phyloP scores from a whole-genome alignment of 805 yeast genomes.

The Sungouiozyma ichnusensis region DNA sequence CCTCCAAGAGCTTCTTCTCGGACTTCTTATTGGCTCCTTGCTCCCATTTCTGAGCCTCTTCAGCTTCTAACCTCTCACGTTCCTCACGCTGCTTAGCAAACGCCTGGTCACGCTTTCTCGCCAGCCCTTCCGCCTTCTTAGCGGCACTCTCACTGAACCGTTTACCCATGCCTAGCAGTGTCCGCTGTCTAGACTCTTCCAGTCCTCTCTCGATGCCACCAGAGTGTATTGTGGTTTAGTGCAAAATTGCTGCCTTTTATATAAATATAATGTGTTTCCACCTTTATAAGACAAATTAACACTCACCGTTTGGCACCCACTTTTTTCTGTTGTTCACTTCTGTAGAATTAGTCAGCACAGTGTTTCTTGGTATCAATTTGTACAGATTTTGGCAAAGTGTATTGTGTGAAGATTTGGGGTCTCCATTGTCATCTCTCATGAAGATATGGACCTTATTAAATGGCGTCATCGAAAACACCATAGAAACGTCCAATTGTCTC shows the following conservation, averaged over 20 bases:
- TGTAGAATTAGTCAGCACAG: too few species aligned
- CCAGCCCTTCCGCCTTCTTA: constrained; percentile 28
- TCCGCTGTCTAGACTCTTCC: too few species aligned
- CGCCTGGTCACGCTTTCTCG: constrained; percentile 27
- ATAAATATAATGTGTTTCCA: too few species aligned
- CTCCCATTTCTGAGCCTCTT: constrained; percentile 28
- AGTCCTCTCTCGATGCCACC: too few species aligned
- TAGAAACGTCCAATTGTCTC: constrained; percentile 7
- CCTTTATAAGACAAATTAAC: too few species aligned
- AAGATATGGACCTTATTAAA: background rate
- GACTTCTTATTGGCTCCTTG: constrained; percentile 21
- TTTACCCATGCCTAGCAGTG: constrained; percentile 26
- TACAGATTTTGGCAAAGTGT: background rate
- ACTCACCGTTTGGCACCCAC: too few species aligned
- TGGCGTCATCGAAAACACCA: background rate
- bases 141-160: constrained; percentile 28
- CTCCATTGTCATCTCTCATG: background rate
- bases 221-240: too few species aligned
- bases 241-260: too few species aligned
- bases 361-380: background rate
- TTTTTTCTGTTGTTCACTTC: background rate
- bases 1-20: constrained; percentile 22
- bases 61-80: constrained; percentile 19
- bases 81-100: constrained; percentile 19
- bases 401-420: background rate